These are phyloP conservation scores for Puccinia polysora DNA, from an alignment of 1,284 basidiomycete genomes.

Conservation along the genomic window DNA sequence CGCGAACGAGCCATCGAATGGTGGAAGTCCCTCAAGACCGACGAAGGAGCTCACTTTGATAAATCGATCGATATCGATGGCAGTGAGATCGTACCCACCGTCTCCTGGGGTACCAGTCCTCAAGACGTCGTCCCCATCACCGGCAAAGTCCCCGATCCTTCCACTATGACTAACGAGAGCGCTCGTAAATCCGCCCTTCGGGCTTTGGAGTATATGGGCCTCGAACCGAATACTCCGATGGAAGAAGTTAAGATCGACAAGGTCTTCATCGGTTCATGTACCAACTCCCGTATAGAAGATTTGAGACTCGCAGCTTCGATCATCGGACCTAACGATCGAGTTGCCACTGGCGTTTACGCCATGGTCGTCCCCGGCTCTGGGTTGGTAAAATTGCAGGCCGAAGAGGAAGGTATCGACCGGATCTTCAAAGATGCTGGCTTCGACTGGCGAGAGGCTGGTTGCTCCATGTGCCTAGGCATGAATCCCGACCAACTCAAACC, in stretches of 20 bases:
- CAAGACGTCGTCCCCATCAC: constrained; percentile 87
- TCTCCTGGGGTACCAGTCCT: constrained; percentile 94
- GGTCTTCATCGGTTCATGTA: constrained; percentile 94
- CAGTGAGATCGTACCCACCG: constrained; percentile 84
- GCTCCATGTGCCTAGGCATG: constrained; percentile 98
- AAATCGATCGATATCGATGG: constrained; percentile 77
- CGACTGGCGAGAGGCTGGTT: constrained; percentile 95
- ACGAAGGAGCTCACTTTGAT: constrained; percentile 85
- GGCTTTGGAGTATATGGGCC: constrained; percentile 85
- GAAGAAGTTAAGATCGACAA: constrained; percentile 83
- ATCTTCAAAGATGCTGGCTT: constrained; percentile 92
- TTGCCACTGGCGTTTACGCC: constrained; percentile 72
- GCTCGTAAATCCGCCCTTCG: constrained; percentile 72
- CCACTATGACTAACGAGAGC: constrained; percentile 63
- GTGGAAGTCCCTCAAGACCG: constrained; percentile 79
- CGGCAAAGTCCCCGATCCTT: constrained; percentile 75
- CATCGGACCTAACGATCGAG: constrained; percentile 64
- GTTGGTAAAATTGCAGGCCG: constrained; percentile 87
- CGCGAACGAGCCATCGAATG: constrained; percentile 86
- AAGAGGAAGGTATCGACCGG: constrained; percentile 82
- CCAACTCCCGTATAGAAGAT: constrained; percentile 93
- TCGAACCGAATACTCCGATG: constrained; percentile 74
- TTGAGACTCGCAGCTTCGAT: constrained; percentile 81
- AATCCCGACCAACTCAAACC: constrained; percentile 89
- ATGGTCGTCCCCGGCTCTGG: constrained; percentile 97